Base-by-base conservation (phyloP, 1,139 yeast genomes). In the Casaregolazyma suthepensis region DNA sequence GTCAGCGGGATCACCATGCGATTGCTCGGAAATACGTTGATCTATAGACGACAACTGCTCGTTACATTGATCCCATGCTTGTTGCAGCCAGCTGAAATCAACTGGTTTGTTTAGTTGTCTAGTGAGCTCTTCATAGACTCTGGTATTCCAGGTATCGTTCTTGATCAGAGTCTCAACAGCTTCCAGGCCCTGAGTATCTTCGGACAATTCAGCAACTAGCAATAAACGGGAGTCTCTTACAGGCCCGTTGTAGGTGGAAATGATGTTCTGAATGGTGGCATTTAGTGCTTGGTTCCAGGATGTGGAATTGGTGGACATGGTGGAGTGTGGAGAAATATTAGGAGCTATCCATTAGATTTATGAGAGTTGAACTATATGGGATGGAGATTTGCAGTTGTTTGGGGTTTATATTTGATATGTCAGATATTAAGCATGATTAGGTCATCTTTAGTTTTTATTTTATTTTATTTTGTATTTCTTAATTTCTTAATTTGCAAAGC, bases 61-160 rank as follows among this genome's bases (percentile, higher is more conserved):
- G 18, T 51, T 42, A 20, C 49, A 26, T 1, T 50, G 46, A 5
- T 42, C 48, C 10, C 50, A 35, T 2, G 50, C 43, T 17, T 44
- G 17, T 6, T 53, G 43, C 9, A 53, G 22, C 61, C 59, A 56
- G 26, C 52, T 52, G 17, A 45, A 26, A 38, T 55, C 58, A 5
- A 46, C 43, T 9, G 19, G 40, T 7, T 52, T 51, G 19, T 38
- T 37, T 4, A 57, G 51, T 12, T 35, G 45, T 20, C 50, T 51
- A 12, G 45, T 46, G 5, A 50, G n/a, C 4, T 29, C 44, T 42
- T 50, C 50, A 45, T 52, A 57, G 4, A 26, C 15, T 5, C 26
- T 37, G 18, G 45, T 38, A 40, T 52, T 48, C 42, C 46, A 46
- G 2, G 58, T 52, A 2, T 50, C 47, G n/a, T 45, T 29, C 45